Evolutionary conservation across 306 rosid species (phyloP), one percentile per base, ranked within the genome.

Genomic region (Trichosanthes truncata): DNA sequence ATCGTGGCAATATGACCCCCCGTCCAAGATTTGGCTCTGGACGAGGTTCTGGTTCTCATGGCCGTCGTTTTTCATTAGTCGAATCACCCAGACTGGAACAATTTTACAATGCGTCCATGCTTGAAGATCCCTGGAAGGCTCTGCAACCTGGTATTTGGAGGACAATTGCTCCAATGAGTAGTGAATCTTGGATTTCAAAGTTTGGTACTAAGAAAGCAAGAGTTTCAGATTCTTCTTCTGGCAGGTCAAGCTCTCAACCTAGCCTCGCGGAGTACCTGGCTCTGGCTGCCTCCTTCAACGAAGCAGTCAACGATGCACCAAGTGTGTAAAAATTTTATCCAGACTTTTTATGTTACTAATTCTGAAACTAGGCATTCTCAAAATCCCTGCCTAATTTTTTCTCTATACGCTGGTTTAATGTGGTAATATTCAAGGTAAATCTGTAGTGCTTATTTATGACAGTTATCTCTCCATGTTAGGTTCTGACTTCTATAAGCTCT

Each of bases 121-220:
- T 95, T 49, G 97, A 90, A 82, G 97, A 95, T 85, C 97, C 99
- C 3, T 95, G 97, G 99, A 84, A 86, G 85, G 74, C 46, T 87
- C 73, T 88, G 83, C 57, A 86, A 74, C 97, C 97, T 72, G 82
- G 84, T 25, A 26, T 81, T 36, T 87, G 92, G 93, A 87, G 76
- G 59, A 78, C 79, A n/a, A 49, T 36, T 11, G 31, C 14, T 69
- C 48, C 65, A 76, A 21, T 79, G 52, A 69, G 56, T 23, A 78
- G 57, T 36, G 81, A 80, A 56, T 77, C 87, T 46, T 51, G 82
- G 87, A 68, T 23, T 77, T 69, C 85, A 38, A 84, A 78, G 71
- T 81, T 90, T 48, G 80, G 81, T 79, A 52, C 82, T 7, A 87
- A 83, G 43, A 66, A 35, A 79, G 88, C 81, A 36, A 89, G 77